Percentiles rank a stretch among this genome's conserved stretches.
phyloP scores from a whole-genome alignment of 352 stramenopile species.

The Plasmopara muralis region DNA sequence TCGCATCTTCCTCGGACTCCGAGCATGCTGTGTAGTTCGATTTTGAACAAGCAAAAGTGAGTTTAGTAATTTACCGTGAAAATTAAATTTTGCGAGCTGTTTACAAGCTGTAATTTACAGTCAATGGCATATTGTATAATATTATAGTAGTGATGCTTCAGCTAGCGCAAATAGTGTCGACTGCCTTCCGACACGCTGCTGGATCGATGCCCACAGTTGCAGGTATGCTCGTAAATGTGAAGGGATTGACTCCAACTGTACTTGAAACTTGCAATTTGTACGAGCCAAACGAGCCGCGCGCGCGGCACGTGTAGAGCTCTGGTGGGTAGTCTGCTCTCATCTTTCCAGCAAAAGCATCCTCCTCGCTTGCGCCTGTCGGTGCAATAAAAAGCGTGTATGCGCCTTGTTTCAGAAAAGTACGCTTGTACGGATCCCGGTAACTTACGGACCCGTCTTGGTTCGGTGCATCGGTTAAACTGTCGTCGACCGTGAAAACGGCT shows the following conservation, averaged over 20 bases:
- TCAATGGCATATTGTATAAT: too few relatives aligned
- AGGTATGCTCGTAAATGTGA: conserved; percentile 16
- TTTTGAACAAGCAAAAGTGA: not conserved
- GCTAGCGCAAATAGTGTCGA: conserved; percentile 11
- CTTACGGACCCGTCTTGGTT: conserved; percentile 35
- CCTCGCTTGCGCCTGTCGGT: conserved; percentile 17
- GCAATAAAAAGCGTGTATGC: conserved; percentile 36
- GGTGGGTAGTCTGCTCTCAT: conserved; percentile 14
- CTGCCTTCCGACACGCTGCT: conserved; percentile 8
- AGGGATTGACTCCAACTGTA: conserved; percentile 13
- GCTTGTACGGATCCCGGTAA: conserved; percentile 37
- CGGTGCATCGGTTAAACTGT: conserved; percentile 19
- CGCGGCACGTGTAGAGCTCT: conserved; percentile 23
- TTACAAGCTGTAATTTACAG: too few relatives aligned
- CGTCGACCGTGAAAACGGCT: conserved; percentile 27
- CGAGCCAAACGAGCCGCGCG: conserved; percentile 17
- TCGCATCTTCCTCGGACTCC: conserved; percentile 26
- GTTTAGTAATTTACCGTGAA: too few relatives aligned
- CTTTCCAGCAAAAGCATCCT: conserved; percentile 20
- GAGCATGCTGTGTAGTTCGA: conserved; percentile 18
- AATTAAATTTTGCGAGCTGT: too few relatives aligned
- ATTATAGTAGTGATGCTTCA: too few relatives aligned
- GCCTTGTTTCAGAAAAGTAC: conserved; percentile 36
- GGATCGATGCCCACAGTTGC: conserved; percentile 10
- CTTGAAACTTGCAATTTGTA: conserved; percentile 33